Evolutionary conservation across 2,329 filamentous ascomycete genomes (phyloP), one percentile per base, ranked within the genome.

Genomic region (Arthroderma sp.): DNA sequence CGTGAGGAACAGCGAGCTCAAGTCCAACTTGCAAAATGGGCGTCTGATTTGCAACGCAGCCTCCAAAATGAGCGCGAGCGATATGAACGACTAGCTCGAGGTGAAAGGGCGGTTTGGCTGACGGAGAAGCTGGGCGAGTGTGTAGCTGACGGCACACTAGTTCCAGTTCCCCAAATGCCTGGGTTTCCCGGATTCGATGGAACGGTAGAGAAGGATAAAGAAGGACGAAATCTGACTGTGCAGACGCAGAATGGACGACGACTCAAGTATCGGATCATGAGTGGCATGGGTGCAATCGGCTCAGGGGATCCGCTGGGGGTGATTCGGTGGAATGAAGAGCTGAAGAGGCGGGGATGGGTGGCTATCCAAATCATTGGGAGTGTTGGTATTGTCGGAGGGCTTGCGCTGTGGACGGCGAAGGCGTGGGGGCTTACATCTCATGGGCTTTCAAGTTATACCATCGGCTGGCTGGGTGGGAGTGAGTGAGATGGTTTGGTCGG

Each of bases 1-100:
- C 68, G 71, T 11, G 76, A 82, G 55, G 77, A 82, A 53, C 69
- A 68, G 5, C 64, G 80, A 36, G 77, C 78, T 8, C 77, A 82
- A 51, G 71, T 89, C n/a, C 73, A 81, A 5, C 70, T 93, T 11
- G 83, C 81, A 1, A 83, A 82, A 56, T 94, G 86, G 86, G 86
- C 86, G 0, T 74, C 78, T 5, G 83, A 91, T 54, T 69, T 94
- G 0, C 85, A 93, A 58, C 76, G 78, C 45, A 86, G 82, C 55
- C 68, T 91, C 1, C 74, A 78, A 29, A 81, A 80, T 47, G 86
- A 91, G 59, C 74, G 79, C n/a, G 74, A 76, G 29, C 69, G 77
- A 51, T 88, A 80, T 49, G 78, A 83, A 49, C 67, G 73, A 5
- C 65, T 84, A 0, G 73, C 75, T 3, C 70, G 73, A 22, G 73